Percentiles rank a stretch among this genome's conserved stretches.
Evolutionary conservation across 805 yeast genomes (phyloP).

Genomic region (Kazachstania taianensis): DNA sequence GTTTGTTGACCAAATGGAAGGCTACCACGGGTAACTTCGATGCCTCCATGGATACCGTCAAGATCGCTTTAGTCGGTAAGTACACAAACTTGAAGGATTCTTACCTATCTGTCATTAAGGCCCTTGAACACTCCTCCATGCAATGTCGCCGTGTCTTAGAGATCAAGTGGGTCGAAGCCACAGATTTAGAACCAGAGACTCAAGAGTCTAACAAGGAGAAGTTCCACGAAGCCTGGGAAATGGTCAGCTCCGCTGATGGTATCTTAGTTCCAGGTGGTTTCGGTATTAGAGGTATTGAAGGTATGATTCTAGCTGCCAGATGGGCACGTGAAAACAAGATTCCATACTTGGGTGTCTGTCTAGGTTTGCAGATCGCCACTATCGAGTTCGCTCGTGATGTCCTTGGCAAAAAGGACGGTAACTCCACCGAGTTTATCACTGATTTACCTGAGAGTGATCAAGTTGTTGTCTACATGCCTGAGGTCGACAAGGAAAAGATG

Average conservation of each 20-base stretch:
- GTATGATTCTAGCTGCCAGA: conserved; percentile 93
- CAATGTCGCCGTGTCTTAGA: conserved; percentile 73
- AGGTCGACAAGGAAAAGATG: conserved; percentile 85
- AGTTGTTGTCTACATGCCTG: conserved; percentile 95
- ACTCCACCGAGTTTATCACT: conserved; percentile 74
- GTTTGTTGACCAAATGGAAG: conserved; percentile 69
- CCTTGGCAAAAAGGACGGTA: conserved; percentile 55
- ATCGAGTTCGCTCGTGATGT: conserved; percentile 84
- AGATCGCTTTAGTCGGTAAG: conserved; percentile 95
- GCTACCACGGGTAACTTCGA: conserved; percentile 71
- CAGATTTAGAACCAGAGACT: conserved; percentile 72
- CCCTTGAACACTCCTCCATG: conserved; percentile 93
- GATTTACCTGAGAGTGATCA: conserved; percentile 48
- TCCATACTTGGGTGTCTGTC: conserved; percentile 94
- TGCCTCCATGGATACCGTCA: conserved; percentile 73
- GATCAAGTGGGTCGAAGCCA: conserved; percentile 93
- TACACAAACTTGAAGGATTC: conserved; percentile 94
- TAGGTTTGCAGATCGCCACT: conserved; percentile 94
- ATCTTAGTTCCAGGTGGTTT: conserved; percentile 98
- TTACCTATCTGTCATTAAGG: conserved; percentile 86
- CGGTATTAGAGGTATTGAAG: conserved; percentile 95
- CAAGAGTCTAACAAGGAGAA: conserved; percentile 55
- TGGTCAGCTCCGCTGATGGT: conserved; percentile 89
- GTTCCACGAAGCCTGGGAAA: conserved; percentile 93
- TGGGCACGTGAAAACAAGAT: conserved; percentile 95